Evolutionary conservation across 495 filamentous ascomycete genomes (phyloP), one percentile per base, ranked within the genome.

Genomic region (Penicillium paradoxum): DNA sequence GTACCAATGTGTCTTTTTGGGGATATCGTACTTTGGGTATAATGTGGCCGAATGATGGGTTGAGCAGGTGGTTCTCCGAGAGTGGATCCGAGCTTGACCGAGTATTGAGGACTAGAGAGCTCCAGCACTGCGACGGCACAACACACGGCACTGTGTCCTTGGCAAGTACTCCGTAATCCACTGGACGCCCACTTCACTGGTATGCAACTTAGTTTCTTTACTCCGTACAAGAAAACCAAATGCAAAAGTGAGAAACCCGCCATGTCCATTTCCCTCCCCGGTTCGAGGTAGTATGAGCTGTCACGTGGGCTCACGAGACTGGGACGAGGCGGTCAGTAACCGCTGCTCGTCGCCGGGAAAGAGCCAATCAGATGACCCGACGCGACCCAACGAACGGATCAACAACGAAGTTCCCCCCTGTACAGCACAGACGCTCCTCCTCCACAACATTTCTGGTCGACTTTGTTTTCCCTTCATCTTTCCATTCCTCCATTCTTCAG

Each of bases 301-400:
- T 40, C 60, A 70, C 59, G 42, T 59, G 60, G 50, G 10, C 21
- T 27, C 29, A 38, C 51, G 41, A 29, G 36, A 24, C 14, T 18
- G 7, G 10, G 25, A 49, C 54, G 46, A 57, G 51, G 47, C 43
- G 53, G 67, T 73, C 62, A 70, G 21, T 54, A 54, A 52, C 53
- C 49, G 13, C 49, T 47, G 50, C 53, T 56, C 49, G 52, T 43
- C 54, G 18, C 37, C 48, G 37, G 21, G 18, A 32, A 29, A 10
- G 30, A 43, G 32, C 71, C 71, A 73, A 73, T 73, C 64, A 73
- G 39, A n/a, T 11, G 29, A 27, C 41, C 32, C 37, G 55, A 72
- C 71, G 71, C 71, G 71, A 72, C 69, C 71, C 69, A 71, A 67
- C 60, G 53, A 64, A 60, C 57, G 61, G 65, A 69, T 70, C 66